Evolutionary conservation across 371 early-diverging fungal genomes (phyloP).

Genomic region (Rhizomucor pusillus): DNA sequence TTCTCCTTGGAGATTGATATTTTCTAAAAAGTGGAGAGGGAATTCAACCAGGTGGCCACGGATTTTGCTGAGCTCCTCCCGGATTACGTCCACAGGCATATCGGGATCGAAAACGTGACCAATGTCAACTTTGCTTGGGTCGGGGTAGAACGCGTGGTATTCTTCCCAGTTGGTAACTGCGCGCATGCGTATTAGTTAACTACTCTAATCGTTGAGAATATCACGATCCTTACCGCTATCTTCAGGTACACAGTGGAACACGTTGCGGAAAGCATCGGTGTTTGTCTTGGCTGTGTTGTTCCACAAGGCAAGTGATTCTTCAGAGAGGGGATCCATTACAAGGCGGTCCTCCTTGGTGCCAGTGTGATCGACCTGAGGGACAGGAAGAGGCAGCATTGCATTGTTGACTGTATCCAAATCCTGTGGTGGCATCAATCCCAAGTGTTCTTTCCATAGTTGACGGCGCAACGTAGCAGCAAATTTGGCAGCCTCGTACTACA

Average conservation of each 20-base stretch:
- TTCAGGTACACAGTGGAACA: slow-evolving; percentile 79
- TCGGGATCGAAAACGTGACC: slow-evolving; percentile 39
- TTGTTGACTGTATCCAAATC: slow-evolving; percentile 39
- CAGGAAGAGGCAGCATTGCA: slow-evolving; percentile 51
- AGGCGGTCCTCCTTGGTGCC: slow-evolving; percentile 34
- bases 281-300: slow-evolving; percentile 55
- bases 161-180: slow-evolving; percentile 60
- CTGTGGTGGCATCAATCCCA: slow-evolving; percentile 64
- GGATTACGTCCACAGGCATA: slow-evolving; percentile 35
- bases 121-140: slow-evolving; percentile 28
- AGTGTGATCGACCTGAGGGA: slow-evolving; percentile 32
- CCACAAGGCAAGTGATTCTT: slow-evolving; percentile 55
- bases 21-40: slow-evolving; percentile 67
- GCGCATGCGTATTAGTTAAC: neutral
- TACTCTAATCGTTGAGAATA: neutral
- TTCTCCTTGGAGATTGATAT: slow-evolving; percentile 45
- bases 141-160: slow-evolving; percentile 60
- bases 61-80: slow-evolving; percentile 41
- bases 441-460: slow-evolving; percentile 82
- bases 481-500: slow-evolving; percentile 53
- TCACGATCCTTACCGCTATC: slow-evolving; percentile 57
- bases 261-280: slow-evolving; percentile 60
- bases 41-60: slow-evolving; percentile 73
- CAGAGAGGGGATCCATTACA: slow-evolving; percentile 63
- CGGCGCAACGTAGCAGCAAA: slow-evolving; percentile 76